A percentile compares a stretch with the other conserved stretches of the same genome.
phyloP scores from a whole-genome alignment of 352 stramenopile species.

The Globisporangium lucens region DNA sequence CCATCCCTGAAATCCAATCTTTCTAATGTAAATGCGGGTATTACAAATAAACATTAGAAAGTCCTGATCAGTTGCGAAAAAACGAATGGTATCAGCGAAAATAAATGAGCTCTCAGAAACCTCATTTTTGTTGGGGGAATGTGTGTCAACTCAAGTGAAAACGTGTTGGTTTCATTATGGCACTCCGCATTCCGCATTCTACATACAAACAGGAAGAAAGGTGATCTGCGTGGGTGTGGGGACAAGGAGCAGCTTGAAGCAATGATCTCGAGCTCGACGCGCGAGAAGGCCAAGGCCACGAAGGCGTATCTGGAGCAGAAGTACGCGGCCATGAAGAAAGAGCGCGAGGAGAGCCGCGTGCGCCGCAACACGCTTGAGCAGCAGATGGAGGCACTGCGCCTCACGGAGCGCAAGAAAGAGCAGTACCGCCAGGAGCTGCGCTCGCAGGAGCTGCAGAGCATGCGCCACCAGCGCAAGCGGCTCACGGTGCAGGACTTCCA shows the following conservation, averaged over 20 bases:
- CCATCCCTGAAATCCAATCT: not conserved
- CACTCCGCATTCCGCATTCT: not conserved
- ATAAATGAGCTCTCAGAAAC: not conserved
- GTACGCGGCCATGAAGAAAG: conserved; percentile 87
- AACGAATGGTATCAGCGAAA: not conserved
- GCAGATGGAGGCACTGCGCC: conserved; percentile 77
- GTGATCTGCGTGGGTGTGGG: not conserved
- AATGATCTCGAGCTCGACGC: conserved; percentile 86
- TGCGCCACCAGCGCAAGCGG: conserved; percentile 80
- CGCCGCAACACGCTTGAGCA: conserved; percentile 76
- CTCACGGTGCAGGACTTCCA: conserved; percentile 94
- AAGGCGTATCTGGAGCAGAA: conserved; percentile 89
- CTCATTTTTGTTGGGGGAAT: not conserved
- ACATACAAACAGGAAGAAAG: not conserved
- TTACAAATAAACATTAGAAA: not conserved
- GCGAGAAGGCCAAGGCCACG: conserved; percentile 84
- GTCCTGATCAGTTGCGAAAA: not conserved
- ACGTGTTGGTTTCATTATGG: not conserved
- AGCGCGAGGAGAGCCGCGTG: conserved; percentile 78
- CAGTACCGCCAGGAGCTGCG: conserved; percentile 78
- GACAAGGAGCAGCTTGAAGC: not conserved
- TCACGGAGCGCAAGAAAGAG: conserved; percentile 75
- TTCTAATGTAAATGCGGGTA: not conserved
- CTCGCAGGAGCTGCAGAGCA: conserved; percentile 70
- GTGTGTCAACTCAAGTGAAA: conserved; percentile 2